Percentiles rank a stretch among this genome's conserved stretches.
phyloP scores from a whole-genome alignment of 2,329 filamentous ascomycete species.

The Tolypocladium ophioglossoides region DNA sequence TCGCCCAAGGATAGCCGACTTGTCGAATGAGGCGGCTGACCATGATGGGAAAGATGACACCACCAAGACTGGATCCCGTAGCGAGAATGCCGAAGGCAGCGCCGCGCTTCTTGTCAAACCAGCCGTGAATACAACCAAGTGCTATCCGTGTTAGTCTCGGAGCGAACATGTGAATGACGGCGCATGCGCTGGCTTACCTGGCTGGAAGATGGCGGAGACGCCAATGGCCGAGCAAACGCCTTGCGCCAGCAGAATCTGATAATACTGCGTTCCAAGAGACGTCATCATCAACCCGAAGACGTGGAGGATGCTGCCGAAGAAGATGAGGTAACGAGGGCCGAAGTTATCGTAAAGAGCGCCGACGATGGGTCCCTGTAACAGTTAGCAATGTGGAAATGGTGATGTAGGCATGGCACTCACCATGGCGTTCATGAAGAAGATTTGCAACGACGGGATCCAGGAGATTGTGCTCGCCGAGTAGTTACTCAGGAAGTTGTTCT shows the following conservation, averaged over 20 bases:
- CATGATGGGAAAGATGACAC: constrained; percentile 23
- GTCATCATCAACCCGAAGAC: not conserved
- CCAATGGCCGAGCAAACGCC: not conserved
- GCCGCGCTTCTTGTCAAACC: not conserved
- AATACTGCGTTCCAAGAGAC: not conserved
- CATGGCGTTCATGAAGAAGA: constrained; percentile 37
- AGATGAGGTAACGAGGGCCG: not conserved
- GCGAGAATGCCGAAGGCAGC: constrained; percentile 14
- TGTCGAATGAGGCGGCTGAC: constrained; percentile 16
- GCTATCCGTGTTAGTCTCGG: not conserved
- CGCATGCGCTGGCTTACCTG: not conserved
- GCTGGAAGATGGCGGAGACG: not conserved
- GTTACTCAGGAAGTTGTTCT: not conserved
- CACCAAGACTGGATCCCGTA: constrained; percentile 18
- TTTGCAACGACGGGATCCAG: constrained; percentile 45
- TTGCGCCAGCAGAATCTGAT: not conserved
- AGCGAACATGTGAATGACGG: not conserved
- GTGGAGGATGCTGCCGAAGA: not conserved
- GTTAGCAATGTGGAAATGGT: too few relatives aligned
- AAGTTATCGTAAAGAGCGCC: constrained; percentile 26
- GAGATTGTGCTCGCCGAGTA: constrained; percentile 40
- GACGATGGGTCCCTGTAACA: constrained; percentile 45
- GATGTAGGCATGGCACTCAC: too few relatives aligned
- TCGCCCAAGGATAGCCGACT: constrained; percentile 20
- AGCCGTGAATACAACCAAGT: not conserved